Evolutionary conservation across 192 early-diverging fungal species (phyloP), one percentile per base, ranked within the genome.

Genomic region (Phlyctochytrium planicorne): DNA sequence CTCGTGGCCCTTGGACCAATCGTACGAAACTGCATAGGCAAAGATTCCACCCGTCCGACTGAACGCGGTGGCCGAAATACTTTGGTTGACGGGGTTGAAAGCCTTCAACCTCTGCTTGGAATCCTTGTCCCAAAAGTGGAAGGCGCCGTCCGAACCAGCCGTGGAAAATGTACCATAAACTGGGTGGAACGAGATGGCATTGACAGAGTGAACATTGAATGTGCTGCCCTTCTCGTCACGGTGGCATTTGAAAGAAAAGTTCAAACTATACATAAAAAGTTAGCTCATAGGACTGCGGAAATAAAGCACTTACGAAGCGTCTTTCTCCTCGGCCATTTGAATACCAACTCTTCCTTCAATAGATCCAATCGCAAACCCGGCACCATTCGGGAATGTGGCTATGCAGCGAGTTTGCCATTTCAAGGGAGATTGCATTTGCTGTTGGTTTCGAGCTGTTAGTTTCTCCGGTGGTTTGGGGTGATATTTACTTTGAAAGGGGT

Each of bases 241-340:
- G 76, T 98, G 96, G 75, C 96, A 98, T 68, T 93, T 95, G 87
- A 92, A 95, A 33, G 94, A 89, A 78, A 98, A 92, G 75, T 94
- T 91, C 30, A 80, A 68, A 50, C 82, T 90, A 50, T 0, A 12
- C 47, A 68, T 27, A 61, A 47, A 40, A 36, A 47, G 40, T 47
- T 6, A 47, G 40, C 40, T n/a, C n/a, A n/a, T n/a, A 47, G 20
- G 40, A 20, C 40, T 47, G 6, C 20, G 10, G 40, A 14, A 47
- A 47, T 14, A 47, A 47, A 47, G 20, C 20, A 47, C 40, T 20
- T 67, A 30, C n/a, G 16, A 66, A 30, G 32, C 2, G 52, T 91
- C 89, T 64, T 90, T 91, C 25, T 93, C 91, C 34, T 96, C 94
- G 25, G 94, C 75, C 75, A 94, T 94, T 79, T 97, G 91, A 61